Base-by-base conservation (phyloP, 768 basidiomycete species). In the Boletus sp. region DNA sequence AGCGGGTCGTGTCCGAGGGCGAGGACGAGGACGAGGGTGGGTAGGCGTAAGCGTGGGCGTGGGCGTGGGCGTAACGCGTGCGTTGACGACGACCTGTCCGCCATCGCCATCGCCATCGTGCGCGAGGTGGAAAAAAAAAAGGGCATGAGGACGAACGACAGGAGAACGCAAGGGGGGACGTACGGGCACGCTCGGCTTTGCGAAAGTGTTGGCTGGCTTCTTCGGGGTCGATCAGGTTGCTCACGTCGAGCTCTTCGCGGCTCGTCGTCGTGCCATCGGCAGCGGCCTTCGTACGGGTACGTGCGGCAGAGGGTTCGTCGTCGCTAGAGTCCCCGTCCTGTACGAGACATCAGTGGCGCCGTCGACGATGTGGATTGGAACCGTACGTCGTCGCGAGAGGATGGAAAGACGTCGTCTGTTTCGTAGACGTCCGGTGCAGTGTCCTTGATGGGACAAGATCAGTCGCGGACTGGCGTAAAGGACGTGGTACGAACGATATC, bases 391-490 rank as follows among this genome's bases (percentile, higher is more conserved):
- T 74, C 72, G 48, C 80, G 77, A 30, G 80, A 69, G 15, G 78
- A 71, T 14, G 81, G 85, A 65, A 86, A 80, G 15, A 83, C 77
- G 62, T 96, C 94, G 46, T 91, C 89, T 0, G 94, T 96, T 69
- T 96, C 94, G 67, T 96, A 96, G 44, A 96, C 83, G 71, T 96
- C 94, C 40, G 83, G 92, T 2, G 91, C 92, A 12, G 90, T 91
- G 73, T 94, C 93, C 93, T 96, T 65, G 42, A 33, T 52, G 10
- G 54, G 45, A 32, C 45, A 9, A 42, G 36, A 52, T 64, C 56
- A 56, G 53, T 37, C 11, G 17, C 15, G 29, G 20, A 7, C 29
- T 20, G 14, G 24, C 7, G 7, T 33, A 3, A 29, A 35, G 20
- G 17, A 29, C 5, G 20, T 33, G 50, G 45, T 42, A 79, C 89